Evolutionary conservation across 805 yeast species (phyloP), one percentile per base, ranked within the genome.

Genomic region (Maudiozyma bulderi): DNA sequence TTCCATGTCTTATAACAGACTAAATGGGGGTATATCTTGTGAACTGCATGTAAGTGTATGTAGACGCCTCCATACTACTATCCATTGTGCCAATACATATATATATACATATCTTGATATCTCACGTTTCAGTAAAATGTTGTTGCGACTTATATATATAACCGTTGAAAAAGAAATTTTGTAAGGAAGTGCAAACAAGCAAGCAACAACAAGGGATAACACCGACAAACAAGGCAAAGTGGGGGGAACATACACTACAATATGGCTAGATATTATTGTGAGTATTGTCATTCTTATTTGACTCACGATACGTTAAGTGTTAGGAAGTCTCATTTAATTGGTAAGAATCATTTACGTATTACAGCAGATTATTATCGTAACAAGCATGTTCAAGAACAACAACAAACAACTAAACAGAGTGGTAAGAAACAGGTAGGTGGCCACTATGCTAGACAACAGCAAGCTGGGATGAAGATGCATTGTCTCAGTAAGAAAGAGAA

Each of bases 271-370:
- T 85, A 82, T 64, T 84, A 82, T 67, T 88, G 96, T 66, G 93
- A 84, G 56, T 88, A 87, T 62, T 88, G 96, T 63, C 80, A 80
- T 60, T 79, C 88, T 15, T 83, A 84, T 57, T 69, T 89, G 50
- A 88, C 96, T 1, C 96, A 88, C 62, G 95, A 87, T 65, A 84
- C 93, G n/a, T 71, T 80, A 57, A 84, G 93, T 68, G 96, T 88
- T 48, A 69, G 95, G 26, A 82, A 84, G 59, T 81, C 88, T 40
- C 96, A 88, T 65, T 64, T 85, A 40, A 70, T 75, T 39, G 96
- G 96, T 8, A 79, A 77, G 57, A 82, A 85, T 64, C 96, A 88
- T 65, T 71, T 85, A 41, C 74, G 77, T 52, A 73, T 76, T 47
- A 85, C 84, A 46, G 80, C 88, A 51, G 84, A 83, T 49, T 87